Evolutionary conservation across 495 filamentous ascomycete species (phyloP), one percentile per base, ranked within the genome.

Genomic region (Xylaria curta): DNA sequence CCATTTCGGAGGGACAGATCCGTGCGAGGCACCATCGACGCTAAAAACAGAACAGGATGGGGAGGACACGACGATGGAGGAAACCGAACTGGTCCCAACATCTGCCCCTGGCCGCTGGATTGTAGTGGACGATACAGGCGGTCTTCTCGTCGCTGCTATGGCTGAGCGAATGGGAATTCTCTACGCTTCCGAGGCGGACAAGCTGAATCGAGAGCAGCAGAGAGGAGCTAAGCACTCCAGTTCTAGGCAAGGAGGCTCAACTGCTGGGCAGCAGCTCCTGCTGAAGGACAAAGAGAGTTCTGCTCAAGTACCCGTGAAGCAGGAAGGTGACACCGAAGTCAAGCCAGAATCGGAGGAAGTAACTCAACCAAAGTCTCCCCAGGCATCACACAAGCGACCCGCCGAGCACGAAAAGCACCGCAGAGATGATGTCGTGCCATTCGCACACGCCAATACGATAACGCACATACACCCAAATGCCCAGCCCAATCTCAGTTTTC

Each of bases 91-190:
- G 28, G 21, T 76, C 21, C 71, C 74, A 33, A 49, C 72, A 26
- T 62, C 60, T 4, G 56, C 64, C 12, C 59, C 74, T 76, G 73
- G 78, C 70, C 33, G 95, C 65, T 99, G 95, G 88, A 86, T 97
- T 1, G 89, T 96, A 5, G 87, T 98, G 1, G 96, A 99, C 76
- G 96, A 99, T 65, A 96, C 93, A 0, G 92, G 93, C 9, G 96
- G 96, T 0, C 81, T 98, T 31, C 78, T 99, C 10, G 89, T 95
- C 1, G 94, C 94, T 0, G 93, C 94, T 0, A 86, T 97, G 84
- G 96, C 96, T 0, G 96, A 99, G 80, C 87, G 92, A 66, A 94
- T 98, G 90, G 94, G 93, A 0, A 89, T 98, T 49, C 85, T 99
- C 1, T 87, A 93, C 77, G 67, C 74, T 6, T 68, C 81, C 17